A percentile compares a stretch with the other conserved stretches of the same genome.
These are phyloP conservation scores for Aurinia saxatilis DNA, from an alignment of 345 rosid genomes.

Conservation along the genomic window DNA sequence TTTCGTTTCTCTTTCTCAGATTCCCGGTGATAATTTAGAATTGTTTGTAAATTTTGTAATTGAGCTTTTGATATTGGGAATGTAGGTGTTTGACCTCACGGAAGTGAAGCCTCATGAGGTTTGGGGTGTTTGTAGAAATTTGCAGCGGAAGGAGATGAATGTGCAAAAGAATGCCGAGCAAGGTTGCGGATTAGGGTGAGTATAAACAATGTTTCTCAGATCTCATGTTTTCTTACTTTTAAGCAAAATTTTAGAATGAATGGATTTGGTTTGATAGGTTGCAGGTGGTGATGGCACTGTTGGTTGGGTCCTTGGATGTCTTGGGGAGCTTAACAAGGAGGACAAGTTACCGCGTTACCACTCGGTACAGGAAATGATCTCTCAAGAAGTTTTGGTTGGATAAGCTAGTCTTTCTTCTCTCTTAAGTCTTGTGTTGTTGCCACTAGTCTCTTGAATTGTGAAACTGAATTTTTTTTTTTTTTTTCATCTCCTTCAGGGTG, in stretches of 20 bases:
- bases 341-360: conserved; percentile 66
- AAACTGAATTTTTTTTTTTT: too few relatives aligned
- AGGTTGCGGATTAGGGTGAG: conserved; percentile 74
- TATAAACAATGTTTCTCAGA: not conserved
- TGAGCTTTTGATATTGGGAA: not conserved
- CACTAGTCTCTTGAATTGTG: conserved; percentile 11
- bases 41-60: not conserved
- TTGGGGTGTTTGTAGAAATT: conserved; percentile 68
- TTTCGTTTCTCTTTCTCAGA: too few relatives aligned
- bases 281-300: conserved; percentile 99
- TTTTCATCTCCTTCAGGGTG: conserved; percentile 70
- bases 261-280: conserved; percentile 44
- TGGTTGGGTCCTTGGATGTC: conserved; percentile 94
- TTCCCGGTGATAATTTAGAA: not conserved
- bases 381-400: conserved; percentile 97
- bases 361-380: conserved; percentile 98
- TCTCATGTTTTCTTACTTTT: not conserved
- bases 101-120: conserved; percentile 85
- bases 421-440: not conserved
- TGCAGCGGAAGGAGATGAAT: conserved; percentile 55
- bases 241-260: too few relatives aligned
- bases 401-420: conserved; percentile 31
- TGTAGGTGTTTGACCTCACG: conserved; percentile 75
- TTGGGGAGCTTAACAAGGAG: conserved; percentile 54
- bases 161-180: conserved; percentile 74